A percentile compares a stretch with the other conserved stretches of the same genome.
These are phyloP conservation scores for Mycena sanguinolenta DNA, from an alignment of 768 basidiomycete species.

Conservation along the genomic window DNA sequence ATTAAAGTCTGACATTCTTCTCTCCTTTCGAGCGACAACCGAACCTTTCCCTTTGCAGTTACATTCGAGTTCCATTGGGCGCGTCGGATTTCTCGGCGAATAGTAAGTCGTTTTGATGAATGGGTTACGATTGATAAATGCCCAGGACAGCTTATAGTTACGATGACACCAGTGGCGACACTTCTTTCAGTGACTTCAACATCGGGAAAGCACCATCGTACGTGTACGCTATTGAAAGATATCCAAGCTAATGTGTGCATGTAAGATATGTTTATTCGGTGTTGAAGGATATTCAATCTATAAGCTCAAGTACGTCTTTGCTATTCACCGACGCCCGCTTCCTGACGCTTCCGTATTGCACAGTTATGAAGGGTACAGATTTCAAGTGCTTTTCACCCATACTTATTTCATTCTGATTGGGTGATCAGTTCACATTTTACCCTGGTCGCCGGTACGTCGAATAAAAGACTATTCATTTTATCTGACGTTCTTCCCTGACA, in stretches of 20 bases:
- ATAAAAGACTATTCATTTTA: neutral
- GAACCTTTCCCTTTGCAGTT: slow-evolving; percentile 4
- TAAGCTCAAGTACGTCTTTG: slow-evolving; percentile 52
- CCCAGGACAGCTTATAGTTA: slow-evolving; percentile 67
- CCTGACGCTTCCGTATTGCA: neutral
- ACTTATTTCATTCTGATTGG: slow-evolving; percentile 2
- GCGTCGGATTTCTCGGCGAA: slow-evolving; percentile 79
- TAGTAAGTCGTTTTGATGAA: slow-evolving; percentile 49
- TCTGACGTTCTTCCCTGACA: slow-evolving; percentile 41
- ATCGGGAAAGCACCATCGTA: slow-evolving; percentile 71
- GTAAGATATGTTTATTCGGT: no score
- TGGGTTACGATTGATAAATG: slow-evolving; percentile 4
- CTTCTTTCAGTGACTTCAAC: slow-evolving; percentile 68
- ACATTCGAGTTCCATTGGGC: slow-evolving; percentile 71
- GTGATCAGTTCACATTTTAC: slow-evolving; percentile 63
- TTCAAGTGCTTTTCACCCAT: neutral
- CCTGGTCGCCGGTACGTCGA: slow-evolving; percentile 79
- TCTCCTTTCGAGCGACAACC: neutral
- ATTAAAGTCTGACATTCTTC: slow-evolving; percentile 63
- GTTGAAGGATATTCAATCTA: no score
- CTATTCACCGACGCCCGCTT: neutral
- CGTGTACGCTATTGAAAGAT: slow-evolving; percentile 75
- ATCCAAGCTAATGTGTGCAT: no score
- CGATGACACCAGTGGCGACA: slow-evolving; percentile 74
- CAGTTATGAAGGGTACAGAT: slow-evolving; percentile 42